phyloP scores from a whole-genome alignment of 148 eudicot genomes.

The Chenopodium album region DNA sequence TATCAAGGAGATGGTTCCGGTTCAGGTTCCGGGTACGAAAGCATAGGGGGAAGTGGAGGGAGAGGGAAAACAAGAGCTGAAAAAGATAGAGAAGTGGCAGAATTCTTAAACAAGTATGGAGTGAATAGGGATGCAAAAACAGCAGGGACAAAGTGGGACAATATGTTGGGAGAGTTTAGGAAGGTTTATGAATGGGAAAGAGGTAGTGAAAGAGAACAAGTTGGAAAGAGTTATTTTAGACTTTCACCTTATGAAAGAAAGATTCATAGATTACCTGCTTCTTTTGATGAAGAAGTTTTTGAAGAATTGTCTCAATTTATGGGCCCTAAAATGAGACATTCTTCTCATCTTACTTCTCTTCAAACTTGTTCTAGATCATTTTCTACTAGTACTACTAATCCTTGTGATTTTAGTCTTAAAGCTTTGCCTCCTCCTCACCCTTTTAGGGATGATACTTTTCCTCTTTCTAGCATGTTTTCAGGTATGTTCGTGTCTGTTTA shows the following conservation, averaged over 20 bases:
- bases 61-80: slow-evolving; percentile 77
- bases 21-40: not conserved
- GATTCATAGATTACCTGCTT: slow-evolving; percentile 70
- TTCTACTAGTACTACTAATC: not conserved
- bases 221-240: slow-evolving; percentile 72
- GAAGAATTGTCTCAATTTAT: slow-evolving; percentile 81
- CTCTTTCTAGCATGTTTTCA: slow-evolving; percentile 37
- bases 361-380: slow-evolving; percentile 16
- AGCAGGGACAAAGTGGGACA: slow-evolving; percentile 90
- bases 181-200: slow-evolving; percentile 90
- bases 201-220: slow-evolving; percentile 60
- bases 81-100: slow-evolving; percentile 73
- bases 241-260: slow-evolving; percentile 74
- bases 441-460: slow-evolving; percentile 39
- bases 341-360: slow-evolving; percentile 7
- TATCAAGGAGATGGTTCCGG: slow-evolving; percentile 44
- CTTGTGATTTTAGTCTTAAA: slow-evolving; percentile 20
- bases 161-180: slow-evolving; percentile 87
- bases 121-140: slow-evolving; percentile 74
- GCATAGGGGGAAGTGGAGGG: slow-evolving; percentile 18
- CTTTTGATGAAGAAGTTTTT: slow-evolving; percentile 85
- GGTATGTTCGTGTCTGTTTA: not conserved
- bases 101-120: slow-evolving; percentile 56
- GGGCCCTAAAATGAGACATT: slow-evolving; percentile 65
- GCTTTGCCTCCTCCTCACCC: slow-evolving; percentile 45